These are phyloP conservation scores for Phialophora chinensis DNA, from an alignment of 2,329 filamentous ascomycete genomes.

Conservation along the genomic window DNA sequence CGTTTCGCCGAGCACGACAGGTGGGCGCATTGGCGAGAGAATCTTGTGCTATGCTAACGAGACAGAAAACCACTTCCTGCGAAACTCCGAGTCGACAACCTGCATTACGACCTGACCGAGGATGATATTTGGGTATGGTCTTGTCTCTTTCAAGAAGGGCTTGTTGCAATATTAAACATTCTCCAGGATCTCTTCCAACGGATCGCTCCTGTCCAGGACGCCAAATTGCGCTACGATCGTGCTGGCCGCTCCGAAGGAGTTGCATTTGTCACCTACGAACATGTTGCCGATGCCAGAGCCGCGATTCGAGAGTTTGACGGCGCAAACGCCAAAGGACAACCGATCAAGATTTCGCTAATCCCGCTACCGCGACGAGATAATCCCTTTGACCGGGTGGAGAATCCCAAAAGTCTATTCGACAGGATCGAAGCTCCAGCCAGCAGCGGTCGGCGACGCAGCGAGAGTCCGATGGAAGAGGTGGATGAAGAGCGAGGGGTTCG, in stretches of 20 bases:
- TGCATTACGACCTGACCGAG: conserved; percentile 90
- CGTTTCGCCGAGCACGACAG: conserved; percentile 48
- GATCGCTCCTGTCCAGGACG: conserved; percentile 73
- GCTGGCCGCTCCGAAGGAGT: conserved; percentile 85
- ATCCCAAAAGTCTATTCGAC: conserved; percentile 69
- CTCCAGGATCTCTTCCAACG: conserved; percentile 77
- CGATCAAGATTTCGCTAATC: conserved; percentile 75
- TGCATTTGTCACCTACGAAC: conserved; percentile 81
- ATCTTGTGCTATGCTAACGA: conserved; percentile 39
- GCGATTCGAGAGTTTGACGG: conserved; percentile 84
- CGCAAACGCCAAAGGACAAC: conserved; percentile 87
- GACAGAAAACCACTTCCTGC: conserved; percentile 62
- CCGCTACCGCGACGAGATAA: conserved; percentile 56
- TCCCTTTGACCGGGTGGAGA: conserved; percentile 58
- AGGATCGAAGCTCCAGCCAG: conserved; percentile 58
- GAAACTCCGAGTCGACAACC: conserved; percentile 83
- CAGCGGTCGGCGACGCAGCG: conserved; percentile 48
- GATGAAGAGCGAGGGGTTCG: conserved; percentile 45
- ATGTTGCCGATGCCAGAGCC: conserved; percentile 70
- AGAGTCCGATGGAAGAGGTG: conserved; percentile 49
- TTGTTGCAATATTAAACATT: conserved; percentile 20
- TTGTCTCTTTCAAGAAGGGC: neutral
- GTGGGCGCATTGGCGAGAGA: conserved; percentile 41
- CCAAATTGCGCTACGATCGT: conserved; percentile 81
- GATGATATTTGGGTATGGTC: conserved; percentile 74